These are phyloP conservation scores for Cyclotella cryptica DNA, from an alignment of 108 stramenopile genomes.

Conservation along the genomic window DNA sequence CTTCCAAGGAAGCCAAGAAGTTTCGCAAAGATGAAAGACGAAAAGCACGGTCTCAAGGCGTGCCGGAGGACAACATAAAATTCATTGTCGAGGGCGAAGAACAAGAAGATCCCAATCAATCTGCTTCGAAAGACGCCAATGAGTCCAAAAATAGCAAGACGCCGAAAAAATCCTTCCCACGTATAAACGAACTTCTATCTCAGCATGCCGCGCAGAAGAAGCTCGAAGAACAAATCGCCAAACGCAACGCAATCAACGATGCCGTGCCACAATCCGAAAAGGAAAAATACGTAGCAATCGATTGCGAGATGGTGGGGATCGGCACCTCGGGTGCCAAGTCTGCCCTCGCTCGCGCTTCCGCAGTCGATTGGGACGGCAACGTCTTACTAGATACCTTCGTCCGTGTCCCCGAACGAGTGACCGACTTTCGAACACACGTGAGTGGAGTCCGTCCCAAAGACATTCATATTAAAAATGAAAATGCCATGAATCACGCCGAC, in stretches of 20 bases:
- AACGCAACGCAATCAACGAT: conserved; percentile 53
- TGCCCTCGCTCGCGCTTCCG: conserved; percentile 89
- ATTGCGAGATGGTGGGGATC: conserved; percentile 99
- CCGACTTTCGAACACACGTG: conserved; percentile 93
- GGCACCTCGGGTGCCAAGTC: conserved; percentile 83
- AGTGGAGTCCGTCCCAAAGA: conserved; percentile 86
- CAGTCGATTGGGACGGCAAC: conserved; percentile 79
- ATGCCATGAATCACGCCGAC: conserved; percentile 79
- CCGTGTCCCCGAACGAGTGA: conserved; percentile 89
- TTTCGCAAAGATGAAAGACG: conserved; percentile 89
- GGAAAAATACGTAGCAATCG: conserved; percentile 82
- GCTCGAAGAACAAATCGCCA: conserved; percentile 36
- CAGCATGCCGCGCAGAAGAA: conserved; percentile 61
- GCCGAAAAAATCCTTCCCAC: conserved; percentile 63
- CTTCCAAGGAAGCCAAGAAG: conserved; percentile 73
- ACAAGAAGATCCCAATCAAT: conserved; percentile 16
- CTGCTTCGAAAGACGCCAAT: conserved; percentile 3
- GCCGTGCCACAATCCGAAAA: conserved; percentile 50
- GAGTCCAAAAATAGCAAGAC: conserved; percentile 10
- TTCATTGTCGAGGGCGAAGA: conserved; percentile 61
- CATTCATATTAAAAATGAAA: conserved; percentile 52
- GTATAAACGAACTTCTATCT: conserved; percentile 76
- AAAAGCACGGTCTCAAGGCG: conserved; percentile 58
- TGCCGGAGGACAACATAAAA: conserved; percentile 55
- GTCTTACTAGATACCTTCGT: conserved; percentile 87